Evolutionary conservation across 306 rosid species (phyloP).

Genomic region (Vigna radiata): DNA sequence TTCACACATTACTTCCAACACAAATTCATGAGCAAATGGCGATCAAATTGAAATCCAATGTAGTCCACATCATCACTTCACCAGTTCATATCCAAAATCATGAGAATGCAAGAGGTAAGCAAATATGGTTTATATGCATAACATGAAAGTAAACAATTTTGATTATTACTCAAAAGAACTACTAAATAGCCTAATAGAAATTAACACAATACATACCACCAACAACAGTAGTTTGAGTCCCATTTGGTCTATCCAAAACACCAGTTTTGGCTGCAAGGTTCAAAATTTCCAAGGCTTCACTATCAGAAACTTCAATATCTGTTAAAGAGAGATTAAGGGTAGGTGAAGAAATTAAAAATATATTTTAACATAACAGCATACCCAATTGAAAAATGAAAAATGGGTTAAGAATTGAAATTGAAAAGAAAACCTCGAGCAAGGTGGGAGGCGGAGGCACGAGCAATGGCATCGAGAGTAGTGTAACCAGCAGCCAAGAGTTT

Average conservation of each 20-base stretch:
- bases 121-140: neutral
- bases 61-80: conserved; percentile 2
- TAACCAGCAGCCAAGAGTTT: conserved; percentile 84
- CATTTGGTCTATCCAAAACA: conserved; percentile 60
- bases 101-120: neutral
- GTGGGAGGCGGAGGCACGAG: conserved; percentile 57
- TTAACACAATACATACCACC: conserved; percentile 55
- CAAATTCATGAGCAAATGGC: conserved; percentile 7
- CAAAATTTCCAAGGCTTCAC: conserved; percentile 76
- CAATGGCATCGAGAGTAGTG: conserved; percentile 62
- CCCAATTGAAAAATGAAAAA: conserved; percentile 6
- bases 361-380: neutral
- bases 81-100: neutral
- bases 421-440: conserved; percentile 72
- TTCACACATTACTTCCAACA: neutral
- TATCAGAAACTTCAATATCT: conserved; percentile 69
- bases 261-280: conserved; percentile 58
- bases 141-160: neutral
- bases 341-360: neutral
- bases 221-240: conserved; percentile 42
- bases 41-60: neutral
- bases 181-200: neutral
- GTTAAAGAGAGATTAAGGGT: conserved; percentile 36
- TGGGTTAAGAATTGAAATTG: conserved; percentile 21
- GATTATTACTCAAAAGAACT: neutral